These are phyloP conservation scores for Capronia coronata DNA, from an alignment of 2,329 filamentous ascomycete species.

Conservation along the genomic window DNA sequence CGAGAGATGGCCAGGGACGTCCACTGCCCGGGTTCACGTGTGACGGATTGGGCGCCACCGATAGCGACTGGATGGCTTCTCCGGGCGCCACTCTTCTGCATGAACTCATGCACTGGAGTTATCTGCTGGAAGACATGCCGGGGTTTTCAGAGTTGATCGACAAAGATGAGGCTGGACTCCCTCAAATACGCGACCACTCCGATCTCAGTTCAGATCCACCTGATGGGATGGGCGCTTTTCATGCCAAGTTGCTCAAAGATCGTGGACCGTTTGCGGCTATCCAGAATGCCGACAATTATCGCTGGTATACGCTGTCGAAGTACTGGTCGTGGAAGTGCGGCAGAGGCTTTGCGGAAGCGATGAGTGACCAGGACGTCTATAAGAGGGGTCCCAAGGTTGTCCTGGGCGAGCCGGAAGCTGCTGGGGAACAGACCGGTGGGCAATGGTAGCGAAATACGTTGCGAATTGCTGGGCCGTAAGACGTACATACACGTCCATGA, in stretches of 20 bases:
- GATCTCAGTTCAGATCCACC: not conserved
- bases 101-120: conserved; percentile 13
- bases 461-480: too few relatives aligned
- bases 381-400: not conserved
- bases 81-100: conserved; percentile 8
- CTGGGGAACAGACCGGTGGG: not conserved
- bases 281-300: not conserved
- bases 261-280: not conserved
- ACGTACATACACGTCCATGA: too few relatives aligned
- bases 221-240: not conserved
- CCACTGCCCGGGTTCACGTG: conserved; percentile 5
- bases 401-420: not conserved
- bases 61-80: conserved; percentile 11
- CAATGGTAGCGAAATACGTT: too few relatives aligned
- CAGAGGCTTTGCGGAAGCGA: not conserved
- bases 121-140: conserved; percentile 2
- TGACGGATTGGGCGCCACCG: conserved; percentile 5
- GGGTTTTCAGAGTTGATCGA: conserved; percentile 3
- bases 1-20: not conserved
- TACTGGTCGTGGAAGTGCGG: not conserved
- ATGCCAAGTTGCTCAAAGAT: not conserved
- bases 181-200: conserved; percentile 6
- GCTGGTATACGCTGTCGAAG: not conserved
- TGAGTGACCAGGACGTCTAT: not conserved
- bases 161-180: conserved; percentile 2